These are phyloP conservation scores for Colletotrichum neosansevieriae DNA, from an alignment of 2,329 filamentous ascomycete species.

Conservation along the genomic window DNA sequence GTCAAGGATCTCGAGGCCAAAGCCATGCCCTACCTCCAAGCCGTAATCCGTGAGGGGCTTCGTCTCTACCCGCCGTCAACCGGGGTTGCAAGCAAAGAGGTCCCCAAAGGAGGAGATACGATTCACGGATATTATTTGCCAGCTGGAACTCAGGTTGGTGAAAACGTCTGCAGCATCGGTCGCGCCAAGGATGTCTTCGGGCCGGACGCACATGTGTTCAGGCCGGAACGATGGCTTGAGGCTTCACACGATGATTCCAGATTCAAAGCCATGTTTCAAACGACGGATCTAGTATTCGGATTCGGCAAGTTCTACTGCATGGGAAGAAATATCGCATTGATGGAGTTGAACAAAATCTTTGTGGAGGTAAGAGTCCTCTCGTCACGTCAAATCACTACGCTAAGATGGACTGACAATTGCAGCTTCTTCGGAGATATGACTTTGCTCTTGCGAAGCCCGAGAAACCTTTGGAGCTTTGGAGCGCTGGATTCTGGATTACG, in stretches of 20 bases:
- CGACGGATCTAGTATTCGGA: conserved; percentile 57
- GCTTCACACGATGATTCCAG: conserved; percentile 47
- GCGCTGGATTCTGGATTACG: conserved; percentile 43
- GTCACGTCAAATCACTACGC: neutral
- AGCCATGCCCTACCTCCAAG: conserved; percentile 59
- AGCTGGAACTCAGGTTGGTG: conserved; percentile 53
- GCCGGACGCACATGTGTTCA: conserved; percentile 57
- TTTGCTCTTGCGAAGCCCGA: conserved; percentile 41
- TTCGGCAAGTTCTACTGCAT: conserved; percentile 57
- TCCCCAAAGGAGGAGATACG: conserved; percentile 55
- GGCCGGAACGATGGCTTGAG: conserved; percentile 62
- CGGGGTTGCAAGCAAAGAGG: conserved; percentile 62
- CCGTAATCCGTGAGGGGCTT: conserved; percentile 64
- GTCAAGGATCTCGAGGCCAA: conserved; percentile 52
- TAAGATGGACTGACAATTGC: neutral
- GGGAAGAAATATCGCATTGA: conserved; percentile 57
- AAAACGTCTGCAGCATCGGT: conserved; percentile 54
- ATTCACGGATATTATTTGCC: conserved; percentile 53
- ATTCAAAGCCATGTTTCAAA: conserved; percentile 50
- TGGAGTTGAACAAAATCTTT: conserved; percentile 59
- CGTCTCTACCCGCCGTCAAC: conserved; percentile 63
- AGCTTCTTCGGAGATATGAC: conserved; percentile 43
- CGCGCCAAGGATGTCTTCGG: conserved; percentile 58
- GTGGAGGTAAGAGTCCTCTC: conserved; percentile 54
- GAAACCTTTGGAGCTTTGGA: conserved; percentile 40